Evolutionary conservation across 2,329 filamentous ascomycete species (phyloP).

Genomic region (Botrytis paeoniae): DNA sequence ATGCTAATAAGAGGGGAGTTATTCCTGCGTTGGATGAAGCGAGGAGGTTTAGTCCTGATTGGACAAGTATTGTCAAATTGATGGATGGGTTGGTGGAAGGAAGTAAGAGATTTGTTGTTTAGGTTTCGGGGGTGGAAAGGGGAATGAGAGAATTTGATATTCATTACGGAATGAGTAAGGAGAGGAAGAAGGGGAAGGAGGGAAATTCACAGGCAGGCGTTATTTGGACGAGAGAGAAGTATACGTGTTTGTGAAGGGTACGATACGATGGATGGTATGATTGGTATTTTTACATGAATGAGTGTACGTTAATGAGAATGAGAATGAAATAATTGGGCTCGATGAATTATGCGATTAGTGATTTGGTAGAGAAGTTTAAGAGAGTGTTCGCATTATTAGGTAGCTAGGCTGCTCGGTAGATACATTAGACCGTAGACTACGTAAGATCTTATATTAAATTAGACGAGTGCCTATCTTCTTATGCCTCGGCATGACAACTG

Average conservation of each 20-base stretch:
- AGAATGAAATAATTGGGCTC: background rate
- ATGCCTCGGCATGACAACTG: too few species aligned
- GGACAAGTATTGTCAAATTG: conserved; percentile 75
- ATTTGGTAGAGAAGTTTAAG: background rate
- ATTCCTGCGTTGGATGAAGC: conserved; percentile 86
- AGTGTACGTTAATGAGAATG: background rate
- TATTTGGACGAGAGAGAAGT: background rate
- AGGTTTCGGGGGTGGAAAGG: background rate
- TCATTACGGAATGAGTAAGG: background rate
- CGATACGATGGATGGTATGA: background rate
- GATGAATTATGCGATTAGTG: background rate
- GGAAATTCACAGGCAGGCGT: background rate
- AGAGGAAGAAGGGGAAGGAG: too few species aligned
- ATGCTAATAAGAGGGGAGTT: conserved; percentile 66
- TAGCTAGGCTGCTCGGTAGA: too few species aligned
- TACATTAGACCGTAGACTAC: too few species aligned
- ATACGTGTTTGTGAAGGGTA: background rate
- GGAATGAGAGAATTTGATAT: background rate
- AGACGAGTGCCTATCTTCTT: too few species aligned
- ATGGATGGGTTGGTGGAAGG: conserved; percentile 80
- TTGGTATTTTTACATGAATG: background rate
- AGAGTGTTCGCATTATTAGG: too few species aligned
- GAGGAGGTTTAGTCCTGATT: conserved; percentile 70
- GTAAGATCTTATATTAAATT: too few species aligned
- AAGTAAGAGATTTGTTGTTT: conserved; percentile 47